Base-by-base conservation (phyloP, 768 basidiomycete genomes). In the Daedaleopsis sinensis region DNA sequence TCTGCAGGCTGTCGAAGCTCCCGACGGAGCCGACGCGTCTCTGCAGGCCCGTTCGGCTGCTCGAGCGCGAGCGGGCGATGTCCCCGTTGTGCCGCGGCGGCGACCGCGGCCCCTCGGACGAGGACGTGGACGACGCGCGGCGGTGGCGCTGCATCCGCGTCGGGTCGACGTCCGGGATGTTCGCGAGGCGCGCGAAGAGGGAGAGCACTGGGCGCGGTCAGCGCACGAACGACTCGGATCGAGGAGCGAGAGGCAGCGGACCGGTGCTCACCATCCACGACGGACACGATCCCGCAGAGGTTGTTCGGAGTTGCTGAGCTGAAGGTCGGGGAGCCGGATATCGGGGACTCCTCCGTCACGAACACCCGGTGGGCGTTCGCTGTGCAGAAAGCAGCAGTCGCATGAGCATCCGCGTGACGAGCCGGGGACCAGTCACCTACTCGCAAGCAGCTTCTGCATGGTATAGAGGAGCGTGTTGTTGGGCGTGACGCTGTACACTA, bases 311-410 rank as follows among this genome's bases (percentile, higher is more conserved):
- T 72, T 59, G 58, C 67, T 46, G 82, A 71, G 23, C 82, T 73
- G 58, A 79, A 63, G 11, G 82, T 67, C 2, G 85, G 83, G 1
- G 87, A 85, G 2, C 81, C 75, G 16, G 83, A 74, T 52, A 76
- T 74, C 1, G 75, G 62, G 9, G 82, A 78, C 54, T 93, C 90
- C 55, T 83, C 82, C 2, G 86, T 89, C 21, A 93, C 84, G 69
- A 94, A 93, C 12, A 94, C 79, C 32, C 92, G 84, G 68, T 93
- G 91, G 0, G 92, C 79, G 70, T 88, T 89, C 38, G 92, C 92
- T 93, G 63, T n/a, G 12, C 18, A 39, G 3, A 42, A 16, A 9
- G 16, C 21, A 11, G 18, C 10, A 9, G 27, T 24, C 1, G 11
- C 7, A 16, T 2, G 9, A 24, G 16, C 5, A 11, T 35, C 10